These are phyloP conservation scores for Violaceomyces palustris DNA, from an alignment of 1,284 basidiomycete genomes.

Conservation along the genomic window DNA sequence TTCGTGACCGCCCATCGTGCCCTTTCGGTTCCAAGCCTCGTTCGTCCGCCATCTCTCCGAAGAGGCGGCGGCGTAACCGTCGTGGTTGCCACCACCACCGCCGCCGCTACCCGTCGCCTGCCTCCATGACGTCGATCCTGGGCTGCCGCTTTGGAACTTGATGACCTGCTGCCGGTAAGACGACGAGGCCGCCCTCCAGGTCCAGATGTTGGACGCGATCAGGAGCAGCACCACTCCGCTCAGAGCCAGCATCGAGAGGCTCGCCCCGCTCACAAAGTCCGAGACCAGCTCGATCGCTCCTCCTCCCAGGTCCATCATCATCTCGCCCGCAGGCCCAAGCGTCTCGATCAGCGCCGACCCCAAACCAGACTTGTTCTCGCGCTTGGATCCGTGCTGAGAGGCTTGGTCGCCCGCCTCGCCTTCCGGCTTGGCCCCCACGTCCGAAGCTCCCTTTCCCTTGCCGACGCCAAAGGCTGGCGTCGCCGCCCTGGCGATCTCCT, in stretches of 20 bases:
- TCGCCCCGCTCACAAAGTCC: conserved; percentile 11
- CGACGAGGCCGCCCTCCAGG: conserved; percentile 8
- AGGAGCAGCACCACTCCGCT: conserved; percentile 45
- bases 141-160: conserved; percentile 1
- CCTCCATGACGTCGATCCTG: conserved; percentile 10
- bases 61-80: conserved; percentile 13
- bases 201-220: conserved; percentile 51
- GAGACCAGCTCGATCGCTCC: conserved; percentile 24
- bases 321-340: neutral
- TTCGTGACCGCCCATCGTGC: conserved; percentile 19
- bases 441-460: conserved; percentile 9
- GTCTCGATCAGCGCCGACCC: neutral
- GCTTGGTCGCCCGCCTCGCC: conserved; percentile 1
- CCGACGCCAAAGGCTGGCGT: conserved; percentile 15
- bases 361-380: neutral
- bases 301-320: conserved; percentile 22
- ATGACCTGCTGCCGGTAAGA: neutral
- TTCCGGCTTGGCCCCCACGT: conserved; percentile 1
- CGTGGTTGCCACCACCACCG: conserved; percentile 14
- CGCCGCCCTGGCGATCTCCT: conserved; percentile 32
- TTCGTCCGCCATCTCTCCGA: conserved; percentile 12
- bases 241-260: conserved; percentile 32
- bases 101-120: conserved; percentile 8
- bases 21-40: conserved; percentile 21
- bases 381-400: neutral